A percentile compares a stretch with the other conserved stretches of the same genome.
Evolutionary conservation across 768 basidiomycete genomes (phyloP).

Genomic region (Trichaptum fuscoviolaceum): DNA sequence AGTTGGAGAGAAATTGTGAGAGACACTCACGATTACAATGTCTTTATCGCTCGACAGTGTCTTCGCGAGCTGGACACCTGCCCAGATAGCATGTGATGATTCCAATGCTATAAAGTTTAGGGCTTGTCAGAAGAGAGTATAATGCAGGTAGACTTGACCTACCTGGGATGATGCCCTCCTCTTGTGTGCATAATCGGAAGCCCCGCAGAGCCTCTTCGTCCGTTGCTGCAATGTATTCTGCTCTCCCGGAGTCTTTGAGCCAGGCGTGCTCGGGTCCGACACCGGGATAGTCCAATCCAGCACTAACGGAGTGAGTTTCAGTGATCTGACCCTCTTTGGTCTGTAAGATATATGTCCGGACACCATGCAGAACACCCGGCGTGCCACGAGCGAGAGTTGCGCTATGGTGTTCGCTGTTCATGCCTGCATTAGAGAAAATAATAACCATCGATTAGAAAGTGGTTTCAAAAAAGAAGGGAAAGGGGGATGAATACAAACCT

Average conservation of each 20-base stretch:
- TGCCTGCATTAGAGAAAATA: conserved; percentile 38
- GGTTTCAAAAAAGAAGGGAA: not conserved
- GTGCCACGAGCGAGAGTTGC: conserved; percentile 89
- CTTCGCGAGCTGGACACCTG: conserved; percentile 79
- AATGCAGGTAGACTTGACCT: conserved; percentile 16
- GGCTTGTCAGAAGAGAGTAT: not conserved
- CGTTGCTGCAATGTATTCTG: conserved; percentile 89
- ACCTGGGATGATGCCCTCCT: conserved; percentile 97
- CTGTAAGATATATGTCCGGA: conserved; percentile 92
- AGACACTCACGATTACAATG: conserved; percentile 76
- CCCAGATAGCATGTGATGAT: conserved; percentile 95
- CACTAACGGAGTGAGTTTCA: conserved; percentile 96
- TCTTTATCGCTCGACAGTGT: conserved; percentile 79
- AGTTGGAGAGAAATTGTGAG: not conserved
- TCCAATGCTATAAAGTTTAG: conserved; percentile 62
- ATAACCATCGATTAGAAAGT: not conserved
- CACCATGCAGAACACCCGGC: conserved; percentile 94
- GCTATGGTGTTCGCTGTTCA: conserved; percentile 82
- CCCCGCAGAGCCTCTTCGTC: conserved; percentile 93
- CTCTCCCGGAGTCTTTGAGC: conserved; percentile 91
- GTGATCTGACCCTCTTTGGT: conserved; percentile 86
- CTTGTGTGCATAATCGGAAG: conserved; percentile 86
- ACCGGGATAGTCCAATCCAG: conserved; percentile 93
- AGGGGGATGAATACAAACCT: conserved; percentile 40
- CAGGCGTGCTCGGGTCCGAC: conserved; percentile 98